A percentile compares a stretch with the other conserved stretches of the same genome.
Evolutionary conservation across 208 protist genomes (phyloP).

Genomic region (Leishmania martiniquensis): DNA sequence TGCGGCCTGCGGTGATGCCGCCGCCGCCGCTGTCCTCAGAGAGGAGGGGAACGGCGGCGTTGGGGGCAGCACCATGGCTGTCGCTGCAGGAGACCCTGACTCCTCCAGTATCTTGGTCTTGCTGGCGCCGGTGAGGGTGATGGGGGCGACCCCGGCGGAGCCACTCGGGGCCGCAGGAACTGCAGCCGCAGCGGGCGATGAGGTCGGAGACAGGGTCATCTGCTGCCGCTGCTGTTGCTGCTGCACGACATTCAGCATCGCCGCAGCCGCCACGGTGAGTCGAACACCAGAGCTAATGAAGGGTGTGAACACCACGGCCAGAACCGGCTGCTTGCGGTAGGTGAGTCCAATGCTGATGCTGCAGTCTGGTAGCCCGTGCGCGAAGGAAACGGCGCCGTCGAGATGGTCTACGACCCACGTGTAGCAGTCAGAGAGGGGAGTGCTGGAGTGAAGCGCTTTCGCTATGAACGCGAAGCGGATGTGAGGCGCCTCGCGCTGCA

Average conservation of each 20-base stretch:
- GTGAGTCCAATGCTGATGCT: constrained; percentile 78
- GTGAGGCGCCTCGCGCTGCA: constrained; percentile 35
- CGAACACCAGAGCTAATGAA: constrained; percentile 40
- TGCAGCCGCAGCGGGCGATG: not conserved
- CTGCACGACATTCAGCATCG: constrained; percentile 20
- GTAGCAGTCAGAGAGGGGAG: constrained; percentile 43
- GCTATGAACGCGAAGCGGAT: constrained; percentile 50
- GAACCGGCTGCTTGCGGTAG: constrained; percentile 44
- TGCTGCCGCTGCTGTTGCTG: constrained; percentile 24
- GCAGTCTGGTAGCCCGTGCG: constrained; percentile 75
- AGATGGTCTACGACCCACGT: constrained; percentile 87
- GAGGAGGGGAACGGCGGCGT: not conserved
- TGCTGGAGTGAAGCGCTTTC: constrained; percentile 46
- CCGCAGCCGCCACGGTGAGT: constrained; percentile 25
- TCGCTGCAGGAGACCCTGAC: not conserved
- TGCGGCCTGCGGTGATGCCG: not conserved
- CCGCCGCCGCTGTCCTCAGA: not conserved
- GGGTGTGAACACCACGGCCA: constrained; percentile 76
- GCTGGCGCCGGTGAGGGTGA: constrained; percentile 1
- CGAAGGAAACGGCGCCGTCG: constrained; percentile 80
- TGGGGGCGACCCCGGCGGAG: not conserved
- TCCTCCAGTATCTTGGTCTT: constrained; percentile 3
- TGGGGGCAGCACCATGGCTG: not conserved
- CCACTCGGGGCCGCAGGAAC: not conserved
- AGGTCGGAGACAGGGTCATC: not conserved